These are phyloP conservation scores for Talaromyces sp. DNA, from an alignment of 2,329 filamentous ascomycete species.

Conservation along the genomic window DNA sequence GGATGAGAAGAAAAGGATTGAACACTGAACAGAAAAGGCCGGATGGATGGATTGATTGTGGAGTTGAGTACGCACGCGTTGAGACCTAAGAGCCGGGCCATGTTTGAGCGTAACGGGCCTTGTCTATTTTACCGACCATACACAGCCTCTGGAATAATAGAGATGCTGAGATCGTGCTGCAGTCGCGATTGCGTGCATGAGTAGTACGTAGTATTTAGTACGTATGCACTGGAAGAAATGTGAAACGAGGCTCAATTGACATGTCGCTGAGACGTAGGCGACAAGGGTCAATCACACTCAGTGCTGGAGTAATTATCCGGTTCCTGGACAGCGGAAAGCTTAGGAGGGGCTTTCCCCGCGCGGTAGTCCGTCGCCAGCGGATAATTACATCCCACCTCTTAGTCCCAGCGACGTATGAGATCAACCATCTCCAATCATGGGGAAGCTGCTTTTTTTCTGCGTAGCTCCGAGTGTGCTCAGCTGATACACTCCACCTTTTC, in stretches of 20 bases:
- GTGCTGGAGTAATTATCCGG: neutral
- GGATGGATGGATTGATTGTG: neutral
- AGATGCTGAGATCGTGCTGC: neutral
- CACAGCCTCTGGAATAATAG: neutral
- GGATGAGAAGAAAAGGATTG: neutral
- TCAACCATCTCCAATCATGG: constrained; percentile 3
- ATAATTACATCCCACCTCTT: constrained; percentile 3
- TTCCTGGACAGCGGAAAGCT: neutral
- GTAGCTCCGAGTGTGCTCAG: neutral
- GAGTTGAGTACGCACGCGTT: neutral
- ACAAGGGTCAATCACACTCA: neutral
- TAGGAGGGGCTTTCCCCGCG: constrained; percentile 3
- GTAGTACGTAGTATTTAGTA: too few species aligned
- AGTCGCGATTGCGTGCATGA: neutral
- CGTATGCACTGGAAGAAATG: too few species aligned
- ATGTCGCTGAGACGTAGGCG: neutral
- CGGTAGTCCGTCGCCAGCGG: neutral
- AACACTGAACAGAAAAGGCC: neutral
- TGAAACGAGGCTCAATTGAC: neutral
- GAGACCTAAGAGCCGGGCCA: neutral
- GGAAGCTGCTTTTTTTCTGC: neutral
- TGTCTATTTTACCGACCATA: neutral
- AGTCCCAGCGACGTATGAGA: neutral
- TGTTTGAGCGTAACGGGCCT: neutral
- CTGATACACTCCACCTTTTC: neutral